A percentile compares a stretch with the other conserved stretches of the same genome.
Conservation (phyloP, 2,329 filamentous ascomycete species). For the Alternaria longipes region DNA sequence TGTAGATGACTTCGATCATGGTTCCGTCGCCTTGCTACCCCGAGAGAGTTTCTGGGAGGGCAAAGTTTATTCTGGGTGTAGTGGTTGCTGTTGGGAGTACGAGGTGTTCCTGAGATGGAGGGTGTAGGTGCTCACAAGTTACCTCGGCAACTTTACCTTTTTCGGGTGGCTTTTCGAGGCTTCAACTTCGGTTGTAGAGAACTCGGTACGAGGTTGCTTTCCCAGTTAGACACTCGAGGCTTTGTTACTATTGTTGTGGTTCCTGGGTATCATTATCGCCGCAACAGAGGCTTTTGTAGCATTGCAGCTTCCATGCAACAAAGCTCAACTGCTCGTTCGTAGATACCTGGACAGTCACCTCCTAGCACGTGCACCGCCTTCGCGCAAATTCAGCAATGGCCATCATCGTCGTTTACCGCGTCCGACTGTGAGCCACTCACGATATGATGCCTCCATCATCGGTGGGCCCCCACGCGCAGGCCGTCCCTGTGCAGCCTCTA, state of each 20-base stretch:
- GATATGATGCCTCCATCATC: constrained; percentile 8
- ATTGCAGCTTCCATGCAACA: not conserved
- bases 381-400: not conserved
- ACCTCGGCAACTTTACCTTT: constrained; percentile 26
- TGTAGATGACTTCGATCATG: constrained; percentile 60
- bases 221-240: not conserved
- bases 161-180: not conserved
- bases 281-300: not conserved
- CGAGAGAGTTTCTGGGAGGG: constrained; percentile 6
- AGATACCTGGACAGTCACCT: not conserved
- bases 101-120: constrained; percentile 8
- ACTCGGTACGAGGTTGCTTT: not conserved
- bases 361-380: not conserved
- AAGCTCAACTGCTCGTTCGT: not conserved
- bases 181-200: not conserved
- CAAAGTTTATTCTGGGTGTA: constrained; percentile 9
- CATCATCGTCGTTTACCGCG: not conserved
- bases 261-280: not conserved
- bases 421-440: constrained; percentile 12
- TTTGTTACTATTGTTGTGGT: not conserved
- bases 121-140: constrained; percentile 1
- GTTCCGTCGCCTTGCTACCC: constrained; percentile 8
- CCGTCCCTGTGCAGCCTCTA: not conserved
- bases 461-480: not conserved
- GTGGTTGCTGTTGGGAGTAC: constrained; percentile 21